Percentiles rank a stretch among this genome's conserved stretches.
Evolutionary conservation across 192 early-diverging fungal species (phyloP).

Genomic region (Phycomyces blakesleeanus): DNA sequence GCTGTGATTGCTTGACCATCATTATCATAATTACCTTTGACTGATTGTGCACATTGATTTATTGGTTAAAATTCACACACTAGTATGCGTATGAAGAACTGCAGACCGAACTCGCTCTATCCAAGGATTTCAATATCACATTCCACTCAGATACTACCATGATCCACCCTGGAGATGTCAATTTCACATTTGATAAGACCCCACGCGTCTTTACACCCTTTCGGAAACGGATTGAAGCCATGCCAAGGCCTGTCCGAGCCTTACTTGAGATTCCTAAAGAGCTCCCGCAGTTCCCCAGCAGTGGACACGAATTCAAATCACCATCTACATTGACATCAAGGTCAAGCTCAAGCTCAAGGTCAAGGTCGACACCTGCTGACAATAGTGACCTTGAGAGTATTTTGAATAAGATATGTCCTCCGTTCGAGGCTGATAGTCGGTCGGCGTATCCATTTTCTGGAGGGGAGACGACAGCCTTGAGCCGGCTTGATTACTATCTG

Average conservation of each 20-base stretch:
- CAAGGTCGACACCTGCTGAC: neutral
- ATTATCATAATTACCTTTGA: too few species aligned
- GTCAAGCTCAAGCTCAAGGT: too few species aligned
- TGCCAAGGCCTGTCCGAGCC: conserved; percentile 10
- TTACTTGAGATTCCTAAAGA: conserved; percentile 3
- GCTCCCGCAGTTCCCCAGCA: conserved; percentile 2
- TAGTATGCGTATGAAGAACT: conserved; percentile 23
- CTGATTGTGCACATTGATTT: too few species aligned
- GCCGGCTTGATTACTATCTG: conserved; percentile 31
- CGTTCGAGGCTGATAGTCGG: conserved; percentile 3
- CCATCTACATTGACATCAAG: too few species aligned
- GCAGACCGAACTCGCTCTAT: neutral
- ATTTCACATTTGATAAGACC: conserved; percentile 16
- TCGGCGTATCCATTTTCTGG: conserved; percentile 35
- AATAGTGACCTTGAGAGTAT: neutral
- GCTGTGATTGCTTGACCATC: too few species aligned
- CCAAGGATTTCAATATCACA: neutral
- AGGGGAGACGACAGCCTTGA: conserved; percentile 27
- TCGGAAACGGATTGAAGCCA: conserved; percentile 31
- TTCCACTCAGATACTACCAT: conserved; percentile 10
- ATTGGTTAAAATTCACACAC: too few species aligned
- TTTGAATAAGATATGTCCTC: neutral
- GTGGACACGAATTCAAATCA: neutral
- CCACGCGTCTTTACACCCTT: conserved; percentile 35
- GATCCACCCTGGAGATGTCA: conserved; percentile 13